Evolutionary conservation across 148 eudicot genomes (phyloP), one percentile per base, ranked within the genome.

Genomic region (Hydrangea macrophylla): DNA sequence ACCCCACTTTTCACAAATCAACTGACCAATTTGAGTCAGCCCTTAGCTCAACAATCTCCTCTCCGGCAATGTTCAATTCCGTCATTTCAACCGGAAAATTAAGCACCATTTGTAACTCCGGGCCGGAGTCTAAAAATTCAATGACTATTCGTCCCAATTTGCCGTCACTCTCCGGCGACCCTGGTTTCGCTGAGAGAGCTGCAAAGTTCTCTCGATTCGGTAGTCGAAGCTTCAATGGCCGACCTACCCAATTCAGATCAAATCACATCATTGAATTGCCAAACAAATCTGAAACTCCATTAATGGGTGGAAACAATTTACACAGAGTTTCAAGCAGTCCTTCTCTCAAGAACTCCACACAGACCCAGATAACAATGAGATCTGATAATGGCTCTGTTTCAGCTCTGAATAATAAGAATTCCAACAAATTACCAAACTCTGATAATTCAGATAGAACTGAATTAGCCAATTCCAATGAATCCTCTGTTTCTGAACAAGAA

Each of bases 131-230:
- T 69, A 82, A 83, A 0, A 88, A 72, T 40, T 79, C 92, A 28
- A 25, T 24, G 33, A 37, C 62, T 3, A 18, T 30, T 1, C 36
- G 27, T 40, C 73, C 73, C 45, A 67, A 70, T 60, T 74, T 84
- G 26, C 89, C 89, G 0, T 75, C 88, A 33, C 76, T 94, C 62
- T 72, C 89, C 0, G 74, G 75, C 12, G 96, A 90, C 73, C 96
- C 95, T 2, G 98, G 95, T 5, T 93, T 90, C 36, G 90, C 95
- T 0, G 95, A 86, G 54, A 77, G 95, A 51, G 98, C 96, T 0
- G 95, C 92, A 2, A 85, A 86, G 74, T 90, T 90, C 37, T 94
- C 98, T 5, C 86, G 92, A 40, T 90, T 94, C 39, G 89, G 96
- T 10, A 90, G 92, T 56, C 51, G 85, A 26, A 93, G 95, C 67